Evolutionary conservation across 2,329 filamentous ascomycete species (phyloP).

Genomic region (Colletotrichum caudatum): DNA sequence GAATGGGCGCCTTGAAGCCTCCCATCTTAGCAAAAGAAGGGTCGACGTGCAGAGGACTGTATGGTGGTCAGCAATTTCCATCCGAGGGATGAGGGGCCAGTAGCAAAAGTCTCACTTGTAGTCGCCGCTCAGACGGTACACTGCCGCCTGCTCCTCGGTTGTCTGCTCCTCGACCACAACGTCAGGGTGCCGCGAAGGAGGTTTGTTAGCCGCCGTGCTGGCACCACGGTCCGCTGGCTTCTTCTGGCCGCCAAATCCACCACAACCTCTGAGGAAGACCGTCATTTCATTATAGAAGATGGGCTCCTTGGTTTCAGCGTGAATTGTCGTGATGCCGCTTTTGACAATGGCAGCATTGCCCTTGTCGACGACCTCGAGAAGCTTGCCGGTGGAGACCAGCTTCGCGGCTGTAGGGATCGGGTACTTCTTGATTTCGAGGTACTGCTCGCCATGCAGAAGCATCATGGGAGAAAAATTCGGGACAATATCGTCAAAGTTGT

Average conservation of each 20-base stretch:
- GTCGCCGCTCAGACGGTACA: conserved; percentile 95
- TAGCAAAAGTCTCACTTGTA: conserved; percentile 71
- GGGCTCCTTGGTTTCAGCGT: conserved; percentile 87
- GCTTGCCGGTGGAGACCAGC: conserved; percentile 79
- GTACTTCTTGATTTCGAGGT: conserved; percentile 92
- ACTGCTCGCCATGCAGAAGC: conserved; percentile 98
- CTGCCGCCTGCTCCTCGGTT: conserved; percentile 87
- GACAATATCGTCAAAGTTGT: conserved; percentile 83
- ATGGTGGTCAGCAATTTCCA: not conserved
- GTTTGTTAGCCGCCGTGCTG: conserved; percentile 81
- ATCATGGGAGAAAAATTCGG: conserved; percentile 99
- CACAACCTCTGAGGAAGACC: conserved; percentile 91
- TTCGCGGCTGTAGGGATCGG: conserved; percentile 88
- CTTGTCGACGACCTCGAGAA: conserved; percentile 97
- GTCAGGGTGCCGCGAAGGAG: conserved; percentile 83
- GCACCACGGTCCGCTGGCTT: conserved; percentile 83
- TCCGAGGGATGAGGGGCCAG: conserved; percentile 9
- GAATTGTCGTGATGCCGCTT: conserved; percentile 82
- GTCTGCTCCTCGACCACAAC: conserved; percentile 87
- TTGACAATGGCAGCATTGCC: conserved; percentile 88
- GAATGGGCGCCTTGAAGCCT: conserved; percentile 92
- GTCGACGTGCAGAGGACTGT: conserved; percentile 89
- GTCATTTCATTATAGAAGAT: conserved; percentile 97
- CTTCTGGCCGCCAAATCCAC: conserved; percentile 87
- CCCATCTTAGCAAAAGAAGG: conserved; percentile 94